These are phyloP conservation scores for Penicillium lagena DNA, from an alignment of 495 filamentous ascomycete species.

Conservation along the genomic window DNA sequence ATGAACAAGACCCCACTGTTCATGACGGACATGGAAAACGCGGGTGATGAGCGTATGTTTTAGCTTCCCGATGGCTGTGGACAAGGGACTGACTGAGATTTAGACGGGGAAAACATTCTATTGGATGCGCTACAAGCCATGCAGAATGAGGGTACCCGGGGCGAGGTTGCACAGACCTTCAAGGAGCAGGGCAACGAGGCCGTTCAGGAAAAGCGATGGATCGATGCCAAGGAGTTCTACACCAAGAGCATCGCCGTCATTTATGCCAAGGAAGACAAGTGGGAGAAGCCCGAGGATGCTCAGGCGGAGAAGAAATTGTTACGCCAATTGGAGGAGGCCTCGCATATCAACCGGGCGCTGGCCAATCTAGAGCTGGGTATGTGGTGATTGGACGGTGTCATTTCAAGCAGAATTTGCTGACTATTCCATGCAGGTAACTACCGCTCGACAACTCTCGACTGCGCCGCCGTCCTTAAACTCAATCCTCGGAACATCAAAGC, in stretches of 20 bases:
- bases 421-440: slow-evolving; percentile 57
- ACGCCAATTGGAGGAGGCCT: slow-evolving; percentile 59
- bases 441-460: slow-evolving; percentile 74
- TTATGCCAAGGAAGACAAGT: slow-evolving; percentile 49
- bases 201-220: slow-evolving; percentile 66
- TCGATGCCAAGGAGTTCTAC: slow-evolving; percentile 87
- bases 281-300: slow-evolving; percentile 36
- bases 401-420: no score
- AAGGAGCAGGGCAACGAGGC: slow-evolving; percentile 87
- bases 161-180: slow-evolving; percentile 72
- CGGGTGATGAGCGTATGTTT: slow-evolving; percentile 46
- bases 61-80: slow-evolving; percentile 2
- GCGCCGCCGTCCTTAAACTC: slow-evolving; percentile 68
- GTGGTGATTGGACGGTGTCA: slow-evolving; percentile 4
- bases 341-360: slow-evolving; percentile 78
- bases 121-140: slow-evolving; percentile 84
- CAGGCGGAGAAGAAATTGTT: slow-evolving; percentile 52
- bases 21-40: slow-evolving; percentile 85
- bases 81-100: background rate
- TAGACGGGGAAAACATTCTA: slow-evolving; percentile 60
- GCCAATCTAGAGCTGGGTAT: slow-evolving; percentile 73
- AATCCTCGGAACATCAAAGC: slow-evolving; percentile 81
- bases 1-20: slow-evolving; percentile 84
- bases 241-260: slow-evolving; percentile 71
- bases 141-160: slow-evolving; percentile 83